Evolutionary conservation across 495 filamentous ascomycete species (phyloP).

Genomic region (Lasiosphaeria ovina): DNA sequence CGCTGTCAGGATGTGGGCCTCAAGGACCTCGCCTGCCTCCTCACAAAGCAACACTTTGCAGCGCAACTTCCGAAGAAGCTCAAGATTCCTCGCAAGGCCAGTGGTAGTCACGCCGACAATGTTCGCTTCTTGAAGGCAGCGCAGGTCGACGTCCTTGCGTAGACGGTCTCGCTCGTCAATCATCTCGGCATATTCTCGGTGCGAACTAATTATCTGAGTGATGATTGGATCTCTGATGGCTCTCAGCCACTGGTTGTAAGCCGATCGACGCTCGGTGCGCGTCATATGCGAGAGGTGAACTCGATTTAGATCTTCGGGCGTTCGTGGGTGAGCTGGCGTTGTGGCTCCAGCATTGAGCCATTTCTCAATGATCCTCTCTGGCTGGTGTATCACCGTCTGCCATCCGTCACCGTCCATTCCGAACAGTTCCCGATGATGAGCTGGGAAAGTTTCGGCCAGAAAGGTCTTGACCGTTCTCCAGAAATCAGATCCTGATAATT

Average conservation of each 20-base stretch:
- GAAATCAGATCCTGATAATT: conserved; percentile 1
- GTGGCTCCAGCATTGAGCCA: conserved; percentile 23
- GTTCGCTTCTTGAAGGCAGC: conserved; percentile 52
- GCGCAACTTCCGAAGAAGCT: conserved; percentile 56
- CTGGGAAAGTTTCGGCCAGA: not conserved
- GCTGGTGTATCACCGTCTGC: conserved; percentile 16
- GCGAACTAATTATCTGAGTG: conserved; percentile 23
- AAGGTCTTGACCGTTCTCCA: conserved; percentile 3
- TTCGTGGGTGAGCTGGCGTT: not conserved
- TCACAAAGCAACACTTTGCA: conserved; percentile 73
- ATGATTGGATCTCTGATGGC: conserved; percentile 29
- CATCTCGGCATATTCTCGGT: conserved; percentile 29
- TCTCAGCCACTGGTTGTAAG: conserved; percentile 48
- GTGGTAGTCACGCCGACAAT: conserved; percentile 77
- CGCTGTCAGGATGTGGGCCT: conserved; percentile 66
- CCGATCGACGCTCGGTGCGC: conserved; percentile 25
- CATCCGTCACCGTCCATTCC: conserved; percentile 21
- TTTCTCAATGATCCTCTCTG: conserved; percentile 11
- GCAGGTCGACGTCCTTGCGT: conserved; percentile 53
- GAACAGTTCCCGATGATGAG: conserved; percentile 31
- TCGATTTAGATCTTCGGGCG: conserved; percentile 21
- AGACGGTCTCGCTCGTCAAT: conserved; percentile 33
- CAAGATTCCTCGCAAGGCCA: conserved; percentile 65
- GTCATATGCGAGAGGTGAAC: not conserved
- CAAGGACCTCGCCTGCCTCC: conserved; percentile 76